Base-by-base conservation (phyloP, 2,329 filamentous ascomycete species). In the Fusarium nygamai region DNA sequence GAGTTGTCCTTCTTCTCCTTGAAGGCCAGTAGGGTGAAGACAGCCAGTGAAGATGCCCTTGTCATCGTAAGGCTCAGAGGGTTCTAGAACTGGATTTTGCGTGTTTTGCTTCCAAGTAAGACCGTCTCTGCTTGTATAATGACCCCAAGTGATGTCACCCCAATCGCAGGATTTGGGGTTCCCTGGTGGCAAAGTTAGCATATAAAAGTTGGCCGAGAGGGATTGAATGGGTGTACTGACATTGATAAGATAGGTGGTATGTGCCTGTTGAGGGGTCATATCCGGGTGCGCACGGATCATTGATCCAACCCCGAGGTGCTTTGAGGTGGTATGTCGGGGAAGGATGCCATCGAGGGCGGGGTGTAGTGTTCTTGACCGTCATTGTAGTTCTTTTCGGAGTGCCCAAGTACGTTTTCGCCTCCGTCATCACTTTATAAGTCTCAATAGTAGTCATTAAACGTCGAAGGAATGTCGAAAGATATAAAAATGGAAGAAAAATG, bases 31-130 rank as follows among this genome's bases (percentile, higher is more conserved):
- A 4, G 87, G 85, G 69, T 85, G 83, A 8, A 83, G 82, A 43
- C 85, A 87, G 8, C 88, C 88, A 9, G 85, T 87, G 76, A 89
- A 89, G 38, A 88, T 85, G 2, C 87, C 87, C 19, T 88, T 80
- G 4, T 84, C 82, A 64, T 89, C 85, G 74, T 89, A 88, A 13
- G 80, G 79, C 46, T 81, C 81, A 80, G 62, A 74, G 0, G 83
- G 84, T 20, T 81, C 81, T 29, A 64, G 81, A 73, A 71, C 83
- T 53, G 64, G 86, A 76, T 61, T 62, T 11, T 65, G 48, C 41
- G 84, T 78, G 31, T 79, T 81, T 39, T 83, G 81, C 69, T 85
- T 73, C 87, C 87, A 89, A 20, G 82, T 84, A 22, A 84, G 77
- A 6, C 76, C 73, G 33, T 82, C 79, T 31, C 48, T 67, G 62